Conservation (phyloP, 495 filamentous ascomycete genomes). For the Tuber borchii region DNA sequence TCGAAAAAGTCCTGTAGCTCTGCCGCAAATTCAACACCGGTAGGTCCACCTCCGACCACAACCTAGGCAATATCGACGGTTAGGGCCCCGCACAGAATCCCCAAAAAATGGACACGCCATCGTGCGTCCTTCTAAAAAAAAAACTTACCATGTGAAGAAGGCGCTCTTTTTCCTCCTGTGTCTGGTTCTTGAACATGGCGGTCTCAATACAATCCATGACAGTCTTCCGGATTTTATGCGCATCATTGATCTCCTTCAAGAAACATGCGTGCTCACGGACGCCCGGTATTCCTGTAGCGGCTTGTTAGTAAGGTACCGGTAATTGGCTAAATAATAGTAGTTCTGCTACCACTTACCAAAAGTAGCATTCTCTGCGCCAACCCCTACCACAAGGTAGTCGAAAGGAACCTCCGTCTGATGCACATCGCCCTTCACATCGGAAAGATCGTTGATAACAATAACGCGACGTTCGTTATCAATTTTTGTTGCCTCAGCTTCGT, state of each 20-base stretch:
- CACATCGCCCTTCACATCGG: constrained; percentile 80
- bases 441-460: constrained; percentile 81
- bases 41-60: constrained; percentile 94
- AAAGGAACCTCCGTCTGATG: constrained; percentile 84
- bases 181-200: constrained; percentile 95
- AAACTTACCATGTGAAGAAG: constrained; percentile 78
- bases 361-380: constrained; percentile 96
- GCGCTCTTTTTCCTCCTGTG: constrained; percentile 80
- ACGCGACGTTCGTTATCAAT: constrained; percentile 89
- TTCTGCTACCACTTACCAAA: constrained; percentile 60
- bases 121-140: not conserved
- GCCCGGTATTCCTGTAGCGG: constrained; percentile 66
- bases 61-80: constrained; percentile 43
- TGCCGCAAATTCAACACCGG: constrained; percentile 95
- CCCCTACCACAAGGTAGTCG: constrained; percentile 95
- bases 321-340: not conserved
- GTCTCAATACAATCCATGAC: constrained; percentile 99
- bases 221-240: constrained; percentile 89
- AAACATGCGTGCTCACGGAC: constrained; percentile 95
- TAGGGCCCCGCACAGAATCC: constrained; percentile 8
- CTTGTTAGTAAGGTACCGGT: not conserved
- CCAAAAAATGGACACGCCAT: constrained; percentile 13
- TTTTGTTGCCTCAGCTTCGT: constrained; percentile 96
- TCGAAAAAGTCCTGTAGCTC: constrained; percentile 99
- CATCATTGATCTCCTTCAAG: constrained; percentile 94